Percentiles rank a stretch among this genome's conserved stretches.
These are phyloP conservation scores for Rhododendron kiyosumense DNA, from an alignment of 148 eudicot genomes.

Conservation along the genomic window DNA sequence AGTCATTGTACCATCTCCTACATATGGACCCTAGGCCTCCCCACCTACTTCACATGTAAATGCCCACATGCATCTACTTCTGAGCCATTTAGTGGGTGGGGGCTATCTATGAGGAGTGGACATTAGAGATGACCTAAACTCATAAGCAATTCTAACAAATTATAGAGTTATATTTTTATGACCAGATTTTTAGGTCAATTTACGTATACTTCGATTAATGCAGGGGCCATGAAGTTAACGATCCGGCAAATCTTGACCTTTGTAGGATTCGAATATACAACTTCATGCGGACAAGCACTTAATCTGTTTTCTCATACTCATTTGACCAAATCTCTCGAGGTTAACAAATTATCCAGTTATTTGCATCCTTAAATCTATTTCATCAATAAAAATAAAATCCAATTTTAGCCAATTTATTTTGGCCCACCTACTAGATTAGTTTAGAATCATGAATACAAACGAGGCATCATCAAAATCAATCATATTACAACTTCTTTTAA, in stretches of 20 bases:
- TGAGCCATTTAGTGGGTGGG: conserved; percentile 23
- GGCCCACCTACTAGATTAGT: conserved; percentile 9
- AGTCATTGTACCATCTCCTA: background rate
- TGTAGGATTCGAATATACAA: no score
- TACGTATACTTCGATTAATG: no score
- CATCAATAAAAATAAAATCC: no score
- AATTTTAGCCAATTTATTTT: background rate
- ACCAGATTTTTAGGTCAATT: no score
- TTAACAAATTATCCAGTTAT: background rate
- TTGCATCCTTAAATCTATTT: conserved; percentile 5
- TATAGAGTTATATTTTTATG: no score
- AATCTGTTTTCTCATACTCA: no score
- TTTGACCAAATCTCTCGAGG: no score
- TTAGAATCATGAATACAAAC: background rate
- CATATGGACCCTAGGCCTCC: conserved; percentile 16
- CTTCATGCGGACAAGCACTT: no score
- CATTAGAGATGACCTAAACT: conserved; percentile 9
- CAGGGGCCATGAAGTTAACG: accelerated
- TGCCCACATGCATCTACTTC: conserved; percentile 27
- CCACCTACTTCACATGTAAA: conserved; percentile 24
- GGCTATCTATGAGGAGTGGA: conserved; percentile 11
- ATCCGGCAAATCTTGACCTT: no score
- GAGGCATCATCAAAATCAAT: conserved; percentile 16
- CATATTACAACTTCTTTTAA: background rate
- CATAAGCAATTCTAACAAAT: background rate